Base-by-base conservation (phyloP, 1,139 yeast species). In the Pichia sp. region DNA sequence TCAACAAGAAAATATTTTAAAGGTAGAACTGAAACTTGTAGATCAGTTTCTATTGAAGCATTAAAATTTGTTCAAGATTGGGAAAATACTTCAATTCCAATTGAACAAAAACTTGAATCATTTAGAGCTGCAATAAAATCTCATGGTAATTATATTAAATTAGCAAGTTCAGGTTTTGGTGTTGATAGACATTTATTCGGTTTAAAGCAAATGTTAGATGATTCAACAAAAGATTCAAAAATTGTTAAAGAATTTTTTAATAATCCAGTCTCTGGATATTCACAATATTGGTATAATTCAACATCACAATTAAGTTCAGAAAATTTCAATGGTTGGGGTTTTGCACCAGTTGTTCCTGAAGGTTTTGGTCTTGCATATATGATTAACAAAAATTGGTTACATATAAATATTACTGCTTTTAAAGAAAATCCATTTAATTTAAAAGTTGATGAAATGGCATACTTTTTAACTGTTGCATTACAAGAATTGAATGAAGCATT, bases 21-120 rank as follows among this genome's bases (percentile, higher is more conserved):
- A 60, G 98, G 98, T 50, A 81, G 98, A 68, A 92, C 97, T n/a
- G 98, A 92, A 69, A 86, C 97, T 39, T 90, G 95, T 55, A 79
- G 98, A 64, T 71, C 89, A 7, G 96, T 88, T 29, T 82, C 95
- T n/a, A 69, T 68, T 49, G 95, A 86, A 64, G 78, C 90, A 33
- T 74, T 79, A 51, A 71, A 72, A 43, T 87, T 89, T 67, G 95
- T 86, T 55, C 74, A 79, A 64, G 80, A 87, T 40, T 86, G 95
- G 87, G 74, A 83, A 57, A 72, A 80, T 61, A 71, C 79, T n/a
- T 58, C 65, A 2, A 74, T 85, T 10, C 53, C 83, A 7, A 66
- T 63, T 45, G 76, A 73, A 39, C 83, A 81, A 34, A 88, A 86
- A 68, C 71, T 86, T 43, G 72, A 73, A 27, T 79, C 88, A 35